phyloP scores from a whole-genome alignment of 75 land plant species.

The Cunninghamia lanceolata region DNA sequence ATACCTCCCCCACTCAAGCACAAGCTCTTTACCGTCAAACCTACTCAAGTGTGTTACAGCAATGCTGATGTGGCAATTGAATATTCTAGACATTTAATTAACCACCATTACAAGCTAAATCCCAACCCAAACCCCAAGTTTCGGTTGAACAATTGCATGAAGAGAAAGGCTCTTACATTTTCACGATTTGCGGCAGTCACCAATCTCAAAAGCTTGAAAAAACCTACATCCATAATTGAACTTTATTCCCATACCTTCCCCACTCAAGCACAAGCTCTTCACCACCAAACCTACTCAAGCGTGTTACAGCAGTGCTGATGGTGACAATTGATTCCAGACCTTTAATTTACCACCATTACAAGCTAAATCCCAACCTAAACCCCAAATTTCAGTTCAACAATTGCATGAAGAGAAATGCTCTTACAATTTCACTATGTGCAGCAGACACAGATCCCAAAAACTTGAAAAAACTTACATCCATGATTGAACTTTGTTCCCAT shows the following conservation, averaged over 20 bases:
- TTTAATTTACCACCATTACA: not conserved
- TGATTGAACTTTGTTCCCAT: not conserved
- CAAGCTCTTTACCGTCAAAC: no score
- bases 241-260: no score
- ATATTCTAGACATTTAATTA: not conserved
- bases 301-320: not conserved
- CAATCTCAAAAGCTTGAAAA: no score
- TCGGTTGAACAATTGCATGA: not conserved
- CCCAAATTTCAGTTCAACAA: not conserved
- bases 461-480: not conserved
- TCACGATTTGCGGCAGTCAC: no score
- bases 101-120: not conserved
- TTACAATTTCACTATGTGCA: not conserved
- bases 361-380: not conserved
- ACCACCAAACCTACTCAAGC: no score
- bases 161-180: not conserved
- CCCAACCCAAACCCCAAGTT: not conserved
- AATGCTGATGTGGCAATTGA: not conserved
- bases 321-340: not conserved
- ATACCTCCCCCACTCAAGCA: no score
- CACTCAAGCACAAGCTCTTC: no score
- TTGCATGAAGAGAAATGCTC: not conserved
- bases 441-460: no score
- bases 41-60: not conserved
- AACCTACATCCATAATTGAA: no score